Evolutionary conservation across 108 stramenopile species (phyloP).

Genomic region (Aureococcus anophagefferens): DNA sequence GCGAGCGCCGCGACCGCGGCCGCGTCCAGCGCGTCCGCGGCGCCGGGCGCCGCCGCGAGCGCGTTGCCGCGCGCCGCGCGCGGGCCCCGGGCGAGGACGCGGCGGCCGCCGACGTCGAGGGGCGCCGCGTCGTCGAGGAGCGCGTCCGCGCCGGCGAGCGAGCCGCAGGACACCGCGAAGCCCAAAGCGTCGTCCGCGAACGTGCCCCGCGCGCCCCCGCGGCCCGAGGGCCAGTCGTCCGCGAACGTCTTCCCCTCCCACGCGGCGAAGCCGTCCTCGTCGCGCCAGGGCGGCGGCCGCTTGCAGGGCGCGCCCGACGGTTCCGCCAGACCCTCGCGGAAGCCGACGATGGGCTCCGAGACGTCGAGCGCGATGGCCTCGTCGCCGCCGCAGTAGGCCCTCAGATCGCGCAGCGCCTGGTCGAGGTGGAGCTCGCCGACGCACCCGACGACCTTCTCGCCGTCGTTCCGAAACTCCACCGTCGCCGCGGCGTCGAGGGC

Average conservation of each 20-base stretch:
- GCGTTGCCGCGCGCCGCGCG: background rate
- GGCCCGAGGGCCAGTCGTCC: too few species aligned
- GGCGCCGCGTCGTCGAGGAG: too few species aligned
- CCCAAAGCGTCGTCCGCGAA: too few species aligned
- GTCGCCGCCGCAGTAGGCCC: slow-evolving; percentile 19
- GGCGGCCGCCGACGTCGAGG: background rate
- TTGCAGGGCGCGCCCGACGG: too few species aligned
- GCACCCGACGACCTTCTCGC: slow-evolving; percentile 33
- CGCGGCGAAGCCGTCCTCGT: too few species aligned
- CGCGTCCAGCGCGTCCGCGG: background rate
- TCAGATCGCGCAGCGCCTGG: slow-evolving; percentile 25
- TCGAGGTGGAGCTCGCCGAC: slow-evolving; percentile 44
- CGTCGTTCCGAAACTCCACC: slow-evolving; percentile 28
- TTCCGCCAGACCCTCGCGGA: slow-evolving; percentile 33
- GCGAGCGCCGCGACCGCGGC: slow-evolving; percentile 9
- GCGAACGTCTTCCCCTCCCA: too few species aligned
- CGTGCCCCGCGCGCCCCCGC: too few species aligned
- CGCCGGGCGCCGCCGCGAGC: background rate
- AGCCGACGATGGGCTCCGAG: slow-evolving; percentile 55
- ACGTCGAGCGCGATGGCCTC: slow-evolving; percentile 36
- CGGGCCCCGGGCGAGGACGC: background rate
- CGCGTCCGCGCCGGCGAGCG: too few species aligned
- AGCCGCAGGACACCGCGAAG: too few species aligned
- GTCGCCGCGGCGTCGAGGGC: slow-evolving; percentile 32
- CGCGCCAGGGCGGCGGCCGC: too few species aligned